Conservation (phyloP, 345 rosid genomes). For the Rhizophora mangle region DNA sequence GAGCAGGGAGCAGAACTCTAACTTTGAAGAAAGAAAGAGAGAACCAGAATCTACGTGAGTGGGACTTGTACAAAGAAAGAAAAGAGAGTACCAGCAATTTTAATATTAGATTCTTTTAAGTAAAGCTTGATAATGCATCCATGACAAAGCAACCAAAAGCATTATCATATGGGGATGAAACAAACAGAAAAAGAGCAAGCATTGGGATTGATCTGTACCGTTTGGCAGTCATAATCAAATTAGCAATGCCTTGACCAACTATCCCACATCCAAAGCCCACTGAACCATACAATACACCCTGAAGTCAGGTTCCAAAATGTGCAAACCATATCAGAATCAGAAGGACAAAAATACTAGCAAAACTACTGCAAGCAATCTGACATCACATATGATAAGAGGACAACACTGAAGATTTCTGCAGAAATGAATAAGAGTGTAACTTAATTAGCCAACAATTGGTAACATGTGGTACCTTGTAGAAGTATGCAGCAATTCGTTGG, state of each 20-base stretch:
- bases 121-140: background rate
- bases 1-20: too few species aligned
- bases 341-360: too few species aligned
- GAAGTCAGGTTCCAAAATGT: slow-evolving; percentile 15
- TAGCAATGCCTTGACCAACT: slow-evolving; percentile 91
- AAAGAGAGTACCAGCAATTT: background rate
- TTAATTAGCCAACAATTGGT: too few species aligned
- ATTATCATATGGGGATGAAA: background rate
- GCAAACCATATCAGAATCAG: too few species aligned
- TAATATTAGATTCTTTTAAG: background rate
- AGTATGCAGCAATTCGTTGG: slow-evolving; percentile 74
- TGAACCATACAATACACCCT: slow-evolving; percentile 81
- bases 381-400: too few species aligned
- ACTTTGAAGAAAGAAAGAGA: too few species aligned
- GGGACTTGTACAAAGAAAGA: background rate
- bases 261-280: slow-evolving; percentile 95
- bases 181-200: background rate
- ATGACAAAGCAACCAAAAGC: background rate
- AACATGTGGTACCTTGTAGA: slow-evolving; percentile 48
- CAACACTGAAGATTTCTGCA: too few species aligned
- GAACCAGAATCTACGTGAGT: too few species aligned
- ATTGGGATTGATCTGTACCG: slow-evolving; percentile 42
- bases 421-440: too few species aligned
- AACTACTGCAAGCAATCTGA: too few species aligned
- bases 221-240: slow-evolving; percentile 88